Percentiles rank a stretch among this genome's conserved stretches.
These are phyloP conservation scores for Bolboschoenus planiculmis DNA, from an alignment of 176 grass and related monocot species.

Conservation along the genomic window DNA sequence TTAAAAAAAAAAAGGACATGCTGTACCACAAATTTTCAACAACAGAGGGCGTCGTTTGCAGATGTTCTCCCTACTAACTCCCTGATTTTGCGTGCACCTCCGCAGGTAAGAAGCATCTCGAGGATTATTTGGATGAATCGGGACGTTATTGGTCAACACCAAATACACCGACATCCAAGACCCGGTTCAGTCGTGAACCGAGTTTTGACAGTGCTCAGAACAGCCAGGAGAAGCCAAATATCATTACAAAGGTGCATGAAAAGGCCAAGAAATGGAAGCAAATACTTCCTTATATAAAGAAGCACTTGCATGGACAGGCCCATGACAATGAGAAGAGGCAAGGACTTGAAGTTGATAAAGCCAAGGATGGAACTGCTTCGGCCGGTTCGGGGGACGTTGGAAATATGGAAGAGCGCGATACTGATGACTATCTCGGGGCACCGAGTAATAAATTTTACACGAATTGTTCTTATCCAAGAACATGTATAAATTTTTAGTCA, in stretches of 20 bases:
- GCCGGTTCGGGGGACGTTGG: neutral
- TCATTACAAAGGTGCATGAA: slow-evolving; percentile 54
- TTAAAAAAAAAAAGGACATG: neutral
- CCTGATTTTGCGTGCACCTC: neutral
- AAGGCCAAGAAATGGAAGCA: slow-evolving; percentile 73
- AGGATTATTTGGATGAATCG: slow-evolving; percentile 45
- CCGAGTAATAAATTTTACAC: slow-evolving; percentile 25
- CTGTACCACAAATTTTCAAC: neutral
- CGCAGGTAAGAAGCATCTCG: slow-evolving; percentile 15
- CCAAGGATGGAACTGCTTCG: neutral
- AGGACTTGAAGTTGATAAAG: neutral
- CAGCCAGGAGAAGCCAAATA: slow-evolving; percentile 49
- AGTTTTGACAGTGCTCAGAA: neutral
- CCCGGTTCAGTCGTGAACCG: neutral
- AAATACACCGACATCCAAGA: slow-evolving; percentile 36
- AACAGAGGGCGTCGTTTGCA: neutral
- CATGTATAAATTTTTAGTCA: neutral
- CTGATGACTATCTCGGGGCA: slow-evolving; percentile 5
- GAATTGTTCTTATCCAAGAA: neutral
- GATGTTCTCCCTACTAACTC: neutral
- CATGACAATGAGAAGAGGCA: neutral
- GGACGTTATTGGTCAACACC: slow-evolving; percentile 38
- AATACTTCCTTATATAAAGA: slow-evolving; percentile 56
- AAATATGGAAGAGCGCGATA: slow-evolving; percentile 1
- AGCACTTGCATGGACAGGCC: slow-evolving; percentile 32